Base-by-base conservation (phyloP, 1,139 yeast species). In the Protomyces inundatus region DNA sequence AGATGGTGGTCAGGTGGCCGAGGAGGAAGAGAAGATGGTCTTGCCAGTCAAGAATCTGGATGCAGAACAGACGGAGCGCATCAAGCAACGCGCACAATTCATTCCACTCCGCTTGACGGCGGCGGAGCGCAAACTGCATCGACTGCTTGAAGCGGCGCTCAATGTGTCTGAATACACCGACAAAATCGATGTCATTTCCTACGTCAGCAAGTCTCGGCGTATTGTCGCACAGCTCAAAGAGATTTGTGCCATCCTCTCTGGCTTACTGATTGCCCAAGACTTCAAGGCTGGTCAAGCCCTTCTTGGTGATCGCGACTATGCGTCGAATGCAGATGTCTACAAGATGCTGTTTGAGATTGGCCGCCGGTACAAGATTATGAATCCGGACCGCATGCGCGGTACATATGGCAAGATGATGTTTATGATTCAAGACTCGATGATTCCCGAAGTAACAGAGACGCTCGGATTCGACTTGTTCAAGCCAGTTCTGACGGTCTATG, bases 341-440 rank as follows among this genome's bases (percentile, higher is more conserved):
- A 80, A 86, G 70, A 75, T 74, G 51, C 77, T 86, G 14, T 86
- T 86, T 72, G 93, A 86, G 73, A 82, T 86, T 66, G 93, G 93
- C 34, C 79, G 93, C 69, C 79, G 93, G 60, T 86, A 86, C 74
- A 86, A 86, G 71, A 83, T 87, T 68, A 84, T 86, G 90, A 86
- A 86, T 71, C 93, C 93, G 0, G 90, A 86, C 69, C 80, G 83
- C 69, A 84, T 87, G 87, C 79, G 90, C 65, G 87, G 84, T 69
- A 84, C 84, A 1, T 87, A 84, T 72, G 93, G 93, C 53, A 86
- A 86, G 71, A 76, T 87, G 65, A 84, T 87, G 77, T 86, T 86
- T 73, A 87, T 86, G 87, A 84, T 87, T 54, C 87, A 87, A 90
- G 93, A 86, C 72, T 86, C 91, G 1, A 76, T 87, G 62, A 74